Base-by-base conservation (phyloP, 768 basidiomycete genomes). In the Russula compacta region DNA sequence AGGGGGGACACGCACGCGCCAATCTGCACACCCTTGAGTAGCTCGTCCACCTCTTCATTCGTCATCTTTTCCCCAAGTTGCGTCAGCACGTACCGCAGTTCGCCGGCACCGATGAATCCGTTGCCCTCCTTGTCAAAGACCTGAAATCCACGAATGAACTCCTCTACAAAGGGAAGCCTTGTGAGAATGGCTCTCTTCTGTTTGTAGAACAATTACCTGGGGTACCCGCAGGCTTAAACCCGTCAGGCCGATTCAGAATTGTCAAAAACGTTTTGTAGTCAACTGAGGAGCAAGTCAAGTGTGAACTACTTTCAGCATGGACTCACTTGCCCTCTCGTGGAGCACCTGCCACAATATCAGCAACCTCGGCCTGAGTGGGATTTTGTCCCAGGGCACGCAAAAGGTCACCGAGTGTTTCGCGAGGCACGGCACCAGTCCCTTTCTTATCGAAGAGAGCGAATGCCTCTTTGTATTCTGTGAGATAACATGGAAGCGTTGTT, bases 61-160 rank as follows among this genome's bases (percentile, higher is more conserved):
- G 86, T 73, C 92, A 99, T 95, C 79, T 98, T 98, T 81, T 99
- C 97, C 12, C 97, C 97, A 0, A 99, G 82, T 69, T 95, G 94
- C 7, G 97, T 99, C 78, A 64, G 79, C 79, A 65, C 79, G 73
- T 88, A 85, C 63, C 91, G 83, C 64, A 95, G 78, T 74, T 97
- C 92, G 51, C 92, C 92, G 17, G 88, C 91, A 51, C 92, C 92
- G 67, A 92, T 92, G 76, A 85, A 89, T 1, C 92, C 92, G 68
- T 92, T 92, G 35, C 90, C 90, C 67, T 92, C 91, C 75, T 94
- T 95, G 75, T 98, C 95, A 67, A 99, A 98, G 11, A 98, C 95
- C 69, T 98, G 95, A 82, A 99, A 99, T 9, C 95, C 97, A 52
- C 97, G 92, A 69, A 98, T 92, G 77, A 99, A 99, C 71, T 99